A percentile compares a stretch with the other conserved stretches of the same genome.
These are phyloP conservation scores for Cyberlindnera xylosilytica DNA, from an alignment of 805 yeast genomes.

Conservation along the genomic window DNA sequence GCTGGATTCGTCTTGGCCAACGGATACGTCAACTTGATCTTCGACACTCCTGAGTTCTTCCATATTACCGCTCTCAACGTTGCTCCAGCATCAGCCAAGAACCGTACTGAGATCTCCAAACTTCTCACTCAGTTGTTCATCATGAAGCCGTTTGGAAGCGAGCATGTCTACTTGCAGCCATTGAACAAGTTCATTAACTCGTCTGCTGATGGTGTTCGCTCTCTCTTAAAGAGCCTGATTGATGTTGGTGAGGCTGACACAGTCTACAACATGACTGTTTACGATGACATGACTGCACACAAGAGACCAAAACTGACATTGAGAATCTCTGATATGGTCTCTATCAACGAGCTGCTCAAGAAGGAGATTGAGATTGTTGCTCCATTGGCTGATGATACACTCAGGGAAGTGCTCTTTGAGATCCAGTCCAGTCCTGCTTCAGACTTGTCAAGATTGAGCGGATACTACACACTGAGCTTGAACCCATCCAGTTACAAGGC, in stretches of 20 bases:
- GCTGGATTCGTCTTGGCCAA: conserved; percentile 65
- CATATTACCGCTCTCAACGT: conserved; percentile 40
- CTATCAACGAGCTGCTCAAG: conserved; percentile 41
- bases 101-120: conserved; percentile 53
- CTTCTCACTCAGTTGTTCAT: conserved; percentile 63
- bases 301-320: conserved; percentile 46
- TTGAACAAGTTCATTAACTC: conserved; percentile 66
- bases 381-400: conserved; percentile 50
- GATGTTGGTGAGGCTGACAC: conserved; percentile 54
- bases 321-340: conserved; percentile 44
- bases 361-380: conserved; percentile 42
- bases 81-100: conserved; percentile 33
- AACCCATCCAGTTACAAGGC: conserved; percentile 51
- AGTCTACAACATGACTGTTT: conserved; percentile 57
- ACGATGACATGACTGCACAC: conserved; percentile 64
- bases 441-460: conserved; percentile 48
- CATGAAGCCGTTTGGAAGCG: conserved; percentile 61
- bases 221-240: conserved; percentile 45
- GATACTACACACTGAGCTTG: conserved; percentile 53
- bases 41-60: conserved; percentile 52
- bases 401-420: conserved; percentile 41
- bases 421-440: conserved; percentile 42
- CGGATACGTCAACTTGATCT: conserved; percentile 46
- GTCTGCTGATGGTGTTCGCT: conserved; percentile 44
- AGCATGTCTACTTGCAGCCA: conserved; percentile 72